Evolutionary conservation across 257 asterid species (phyloP).

Genomic region (Penstemon newberryi): DNA sequence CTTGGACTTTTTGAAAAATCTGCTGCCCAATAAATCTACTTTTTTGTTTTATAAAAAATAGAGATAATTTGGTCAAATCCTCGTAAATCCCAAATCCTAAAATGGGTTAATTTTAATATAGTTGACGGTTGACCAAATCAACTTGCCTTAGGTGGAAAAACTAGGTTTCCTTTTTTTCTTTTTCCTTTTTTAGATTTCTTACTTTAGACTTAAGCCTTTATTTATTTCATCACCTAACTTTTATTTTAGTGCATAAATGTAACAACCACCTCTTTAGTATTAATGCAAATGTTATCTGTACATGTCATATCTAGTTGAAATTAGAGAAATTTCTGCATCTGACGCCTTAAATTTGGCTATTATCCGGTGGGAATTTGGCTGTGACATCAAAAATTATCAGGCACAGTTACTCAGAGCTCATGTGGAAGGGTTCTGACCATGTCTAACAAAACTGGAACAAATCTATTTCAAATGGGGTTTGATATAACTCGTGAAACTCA

Average conservation of each 20-base stretch:
- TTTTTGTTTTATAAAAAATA: not conserved
- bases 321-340: not conserved
- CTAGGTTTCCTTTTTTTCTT: not conserved
- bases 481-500: too few relatives aligned
- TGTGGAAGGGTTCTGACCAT: too few relatives aligned
- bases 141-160: slow-evolving; percentile 28
- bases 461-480: too few relatives aligned
- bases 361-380: too few relatives aligned
- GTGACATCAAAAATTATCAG: too few relatives aligned
- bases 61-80: slow-evolving; percentile 9
- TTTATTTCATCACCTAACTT: slow-evolving; percentile 6
- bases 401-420: too few relatives aligned
- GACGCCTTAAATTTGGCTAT: not conserved
- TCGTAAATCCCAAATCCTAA: not conserved
- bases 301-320: not conserved
- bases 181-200: not conserved
- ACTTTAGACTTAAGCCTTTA: not conserved
- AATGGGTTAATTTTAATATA: not conserved
- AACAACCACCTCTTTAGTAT: slow-evolving; percentile 11
- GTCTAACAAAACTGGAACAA: too few relatives aligned
- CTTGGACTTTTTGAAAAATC: slow-evolving; percentile 44
- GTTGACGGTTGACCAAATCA: slow-evolving; percentile 25
- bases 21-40: slow-evolving; percentile 6
- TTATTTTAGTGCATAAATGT: slow-evolving; percentile 16
- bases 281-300: slow-evolving; percentile 17